Evolutionary conservation across 1,284 basidiomycete species (phyloP).

Genomic region (Lignosus rhinocerotis): DNA sequence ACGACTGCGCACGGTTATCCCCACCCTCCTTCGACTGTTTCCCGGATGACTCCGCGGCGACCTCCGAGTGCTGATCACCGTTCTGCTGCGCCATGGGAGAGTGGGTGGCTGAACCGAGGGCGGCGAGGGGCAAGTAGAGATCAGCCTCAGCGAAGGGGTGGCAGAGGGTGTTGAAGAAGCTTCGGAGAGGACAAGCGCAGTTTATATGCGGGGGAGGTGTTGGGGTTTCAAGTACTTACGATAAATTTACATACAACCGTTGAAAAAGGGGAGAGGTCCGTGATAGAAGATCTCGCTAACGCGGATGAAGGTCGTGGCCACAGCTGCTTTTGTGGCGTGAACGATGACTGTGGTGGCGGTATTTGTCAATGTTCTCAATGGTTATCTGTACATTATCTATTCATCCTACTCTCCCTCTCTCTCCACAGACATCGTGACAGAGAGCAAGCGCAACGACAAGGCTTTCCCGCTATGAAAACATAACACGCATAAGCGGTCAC

Average conservation of each 20-base stretch:
- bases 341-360: slow-evolving; percentile 1
- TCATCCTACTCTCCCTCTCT: neutral
- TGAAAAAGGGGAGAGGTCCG: slow-evolving; percentile 5
- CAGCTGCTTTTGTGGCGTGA: neutral
- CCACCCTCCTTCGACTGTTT: slow-evolving; percentile 12
- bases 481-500: neutral
- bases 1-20: slow-evolving; percentile 19
- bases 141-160: neutral
- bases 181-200: slow-evolving; percentile 3
- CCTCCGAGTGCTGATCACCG: slow-evolving; percentile 8
- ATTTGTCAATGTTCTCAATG: neutral
- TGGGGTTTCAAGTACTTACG: slow-evolving; percentile 5
- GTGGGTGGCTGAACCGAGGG: neutral
- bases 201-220: slow-evolving; percentile 13
- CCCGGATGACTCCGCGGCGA: slow-evolving; percentile 13
- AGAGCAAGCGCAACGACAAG: neutral
- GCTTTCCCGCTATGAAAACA: neutral
- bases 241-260: slow-evolving; percentile 24
- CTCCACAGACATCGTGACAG: neutral
- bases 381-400: too few species aligned
- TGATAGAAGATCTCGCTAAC: slow-evolving; percentile 22
- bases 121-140: neutral
- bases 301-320: neutral
- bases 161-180: slow-evolving; percentile 11
- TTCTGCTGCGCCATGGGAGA: slow-evolving; percentile 14